These are phyloP conservation scores for Lepidium aucheri DNA, from an alignment of 345 rosid genomes.

Conservation along the genomic window DNA sequence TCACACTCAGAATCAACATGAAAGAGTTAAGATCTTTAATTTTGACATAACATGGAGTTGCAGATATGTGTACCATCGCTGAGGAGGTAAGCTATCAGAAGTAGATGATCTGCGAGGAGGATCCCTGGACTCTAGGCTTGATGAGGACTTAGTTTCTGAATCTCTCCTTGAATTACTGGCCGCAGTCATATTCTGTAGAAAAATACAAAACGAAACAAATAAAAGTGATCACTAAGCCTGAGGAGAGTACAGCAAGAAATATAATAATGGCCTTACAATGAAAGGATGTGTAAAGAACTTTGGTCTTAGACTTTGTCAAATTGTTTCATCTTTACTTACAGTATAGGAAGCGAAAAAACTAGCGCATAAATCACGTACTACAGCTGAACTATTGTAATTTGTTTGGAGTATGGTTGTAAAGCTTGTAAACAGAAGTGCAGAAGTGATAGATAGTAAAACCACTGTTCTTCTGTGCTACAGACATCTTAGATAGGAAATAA, in stretches of 20 bases:
- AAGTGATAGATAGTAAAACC: not conserved
- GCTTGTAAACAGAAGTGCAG: not conserved
- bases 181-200: constrained; percentile 55
- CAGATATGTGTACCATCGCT: constrained; percentile 51
- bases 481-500: not conserved
- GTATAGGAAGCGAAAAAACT: not conserved
- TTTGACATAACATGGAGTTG: not conserved
- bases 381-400: not conserved
- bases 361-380: not conserved
- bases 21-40: not conserved
- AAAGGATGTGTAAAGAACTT: not conserved
- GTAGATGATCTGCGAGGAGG: constrained; percentile 60
- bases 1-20: not conserved
- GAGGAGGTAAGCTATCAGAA: constrained; percentile 82
- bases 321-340: not conserved
- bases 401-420: not conserved
- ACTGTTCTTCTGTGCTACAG: not conserved
- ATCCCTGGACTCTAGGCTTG: constrained; percentile 57
- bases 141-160: constrained; percentile 42
- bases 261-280: not conserved
- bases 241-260: not conserved
- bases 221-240: not conserved
- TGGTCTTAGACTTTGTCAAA: not conserved
- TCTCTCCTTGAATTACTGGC: constrained; percentile 55
- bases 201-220: not conserved